Conservation (phyloP, 2,329 filamentous ascomycete species). For the Magnaporthiopsis rhizophila region DNA sequence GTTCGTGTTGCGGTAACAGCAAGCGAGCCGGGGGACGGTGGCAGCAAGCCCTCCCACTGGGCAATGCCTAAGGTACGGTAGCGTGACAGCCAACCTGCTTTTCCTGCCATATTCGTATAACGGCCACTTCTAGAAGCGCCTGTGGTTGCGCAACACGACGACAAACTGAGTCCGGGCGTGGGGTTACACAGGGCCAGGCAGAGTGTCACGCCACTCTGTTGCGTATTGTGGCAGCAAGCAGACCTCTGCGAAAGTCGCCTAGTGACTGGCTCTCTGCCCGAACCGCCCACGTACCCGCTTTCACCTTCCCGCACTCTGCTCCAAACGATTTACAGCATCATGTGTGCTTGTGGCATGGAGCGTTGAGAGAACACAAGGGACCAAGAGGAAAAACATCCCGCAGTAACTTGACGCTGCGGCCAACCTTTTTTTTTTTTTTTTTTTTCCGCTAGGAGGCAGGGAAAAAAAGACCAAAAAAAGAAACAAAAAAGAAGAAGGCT, state of each 20-base stretch:
- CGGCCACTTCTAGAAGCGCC: not conserved
- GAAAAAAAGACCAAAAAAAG: no score
- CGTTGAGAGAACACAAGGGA: not conserved
- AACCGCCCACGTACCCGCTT: not conserved
- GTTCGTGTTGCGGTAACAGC: not conserved
- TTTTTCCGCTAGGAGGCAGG: no score
- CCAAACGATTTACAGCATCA: not conserved
- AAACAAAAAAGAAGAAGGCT: not conserved
- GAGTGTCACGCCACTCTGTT: not conserved
- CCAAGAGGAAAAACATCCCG: not conserved
- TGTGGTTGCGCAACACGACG: not conserved
- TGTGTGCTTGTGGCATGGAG: not conserved
- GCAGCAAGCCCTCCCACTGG: not conserved
- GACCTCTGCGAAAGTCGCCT: not conserved
- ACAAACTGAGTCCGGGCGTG: not conserved
- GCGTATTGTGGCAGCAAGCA: not conserved
- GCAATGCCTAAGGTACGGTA: no score
- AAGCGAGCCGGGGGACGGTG: not conserved
- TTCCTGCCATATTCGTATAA: not conserved
- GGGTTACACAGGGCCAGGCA: not conserved
- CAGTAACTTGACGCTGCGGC: no score
- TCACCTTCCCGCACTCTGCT: not conserved
- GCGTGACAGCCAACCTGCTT: not conserved
- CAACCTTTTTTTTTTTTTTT: not conserved
- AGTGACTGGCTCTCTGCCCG: not conserved